Percentiles rank a stretch among this genome's conserved stretches.
phyloP scores from a whole-genome alignment of 805 yeast species.

The Saturnispora quitensis region DNA sequence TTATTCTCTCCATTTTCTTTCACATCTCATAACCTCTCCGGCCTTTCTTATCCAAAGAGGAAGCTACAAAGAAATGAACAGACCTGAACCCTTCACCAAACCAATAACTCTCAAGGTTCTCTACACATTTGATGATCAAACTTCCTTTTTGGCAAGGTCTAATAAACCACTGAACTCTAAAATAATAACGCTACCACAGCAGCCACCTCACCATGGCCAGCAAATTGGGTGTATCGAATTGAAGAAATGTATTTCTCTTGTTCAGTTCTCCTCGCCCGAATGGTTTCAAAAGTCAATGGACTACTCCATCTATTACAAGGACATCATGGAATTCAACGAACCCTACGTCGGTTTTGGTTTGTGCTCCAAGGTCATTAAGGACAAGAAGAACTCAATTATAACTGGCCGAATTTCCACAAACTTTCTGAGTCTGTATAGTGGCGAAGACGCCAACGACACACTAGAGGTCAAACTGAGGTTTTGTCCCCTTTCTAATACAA shows the following conservation, averaged over 20 bases:
- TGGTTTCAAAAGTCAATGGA: conserved; percentile 32
- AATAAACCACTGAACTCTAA: conserved; percentile 28
- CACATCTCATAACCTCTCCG: neutral
- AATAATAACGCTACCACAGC: conserved; percentile 33
- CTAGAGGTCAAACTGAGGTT: conserved; percentile 49
- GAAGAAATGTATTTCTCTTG: conserved; percentile 36
- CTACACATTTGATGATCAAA: conserved; percentile 34
- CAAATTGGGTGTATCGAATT: conserved; percentile 35
- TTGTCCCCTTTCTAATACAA: conserved; percentile 20
- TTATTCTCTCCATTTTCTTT: neutral
- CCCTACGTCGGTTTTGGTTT: conserved; percentile 40
- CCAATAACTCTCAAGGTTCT: conserved; percentile 29
- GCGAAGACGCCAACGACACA: conserved; percentile 34
- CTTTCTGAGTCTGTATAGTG: conserved; percentile 37
- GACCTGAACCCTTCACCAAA: conserved; percentile 16
- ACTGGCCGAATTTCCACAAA: conserved; percentile 50
- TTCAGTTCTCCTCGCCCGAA: conserved; percentile 39
- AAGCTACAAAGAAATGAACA: neutral
- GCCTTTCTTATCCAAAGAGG: neutral
- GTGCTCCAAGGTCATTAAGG: conserved; percentile 25
- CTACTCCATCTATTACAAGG: conserved; percentile 38
- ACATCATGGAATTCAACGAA: conserved; percentile 45
- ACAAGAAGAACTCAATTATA: conserved; percentile 32
- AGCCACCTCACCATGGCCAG: conserved; percentile 28
- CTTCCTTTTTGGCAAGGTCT: conserved; percentile 36